phyloP scores from a whole-genome alignment of 805 yeast species.

The Zygoascus ofunaensis region DNA sequence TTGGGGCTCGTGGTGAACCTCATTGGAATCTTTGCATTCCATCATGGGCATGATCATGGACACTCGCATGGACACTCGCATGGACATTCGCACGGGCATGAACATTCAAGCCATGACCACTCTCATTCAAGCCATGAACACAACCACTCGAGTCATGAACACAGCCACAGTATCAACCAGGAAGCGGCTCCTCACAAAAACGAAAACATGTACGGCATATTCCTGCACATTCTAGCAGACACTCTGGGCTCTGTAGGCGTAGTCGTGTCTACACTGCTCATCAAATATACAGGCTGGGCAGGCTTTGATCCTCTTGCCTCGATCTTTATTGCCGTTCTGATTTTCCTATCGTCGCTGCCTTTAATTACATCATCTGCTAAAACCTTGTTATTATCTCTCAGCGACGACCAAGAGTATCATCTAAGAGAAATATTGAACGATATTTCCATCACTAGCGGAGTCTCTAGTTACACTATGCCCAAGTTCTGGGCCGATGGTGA shows the following conservation, averaged over 20 bases:
- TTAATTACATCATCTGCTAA: conserved; percentile 72
- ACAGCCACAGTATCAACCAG: conserved; percentile 25
- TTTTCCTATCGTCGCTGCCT: conserved; percentile 76
- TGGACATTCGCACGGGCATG: conserved; percentile 30
- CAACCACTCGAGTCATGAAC: conserved; percentile 24
- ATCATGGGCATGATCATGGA: conserved; percentile 61
- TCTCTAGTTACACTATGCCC: conserved; percentile 78
- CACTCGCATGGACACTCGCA: conserved; percentile 35
- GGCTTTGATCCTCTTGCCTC: conserved; percentile 93
- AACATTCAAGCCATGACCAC: conserved; percentile 22
- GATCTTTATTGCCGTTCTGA: conserved; percentile 70
- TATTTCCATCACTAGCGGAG: conserved; percentile 63
- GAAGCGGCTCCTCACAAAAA: conserved; percentile 32
- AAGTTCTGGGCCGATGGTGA: conserved; percentile 73
- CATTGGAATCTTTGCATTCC: conserved; percentile 90
- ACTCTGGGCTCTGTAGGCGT: conserved; percentile 97
- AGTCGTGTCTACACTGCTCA: conserved; percentile 76
- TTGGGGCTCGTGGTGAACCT: conserved; percentile 81
- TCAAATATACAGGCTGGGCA: conserved; percentile 59
- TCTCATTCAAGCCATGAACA: conserved; percentile 36
- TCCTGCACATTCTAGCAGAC: conserved; percentile 88
- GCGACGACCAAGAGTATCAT: conserved; percentile 47
- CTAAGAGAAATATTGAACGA: conserved; percentile 61
- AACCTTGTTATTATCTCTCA: conserved; percentile 56
- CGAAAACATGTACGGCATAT: conserved; percentile 87